A percentile compares a stretch with the other conserved stretches of the same genome.
These are phyloP conservation scores for Hygrophoropsis aurantiaca DNA, from an alignment of 768 basidiomycete species.

Conservation along the genomic window DNA sequence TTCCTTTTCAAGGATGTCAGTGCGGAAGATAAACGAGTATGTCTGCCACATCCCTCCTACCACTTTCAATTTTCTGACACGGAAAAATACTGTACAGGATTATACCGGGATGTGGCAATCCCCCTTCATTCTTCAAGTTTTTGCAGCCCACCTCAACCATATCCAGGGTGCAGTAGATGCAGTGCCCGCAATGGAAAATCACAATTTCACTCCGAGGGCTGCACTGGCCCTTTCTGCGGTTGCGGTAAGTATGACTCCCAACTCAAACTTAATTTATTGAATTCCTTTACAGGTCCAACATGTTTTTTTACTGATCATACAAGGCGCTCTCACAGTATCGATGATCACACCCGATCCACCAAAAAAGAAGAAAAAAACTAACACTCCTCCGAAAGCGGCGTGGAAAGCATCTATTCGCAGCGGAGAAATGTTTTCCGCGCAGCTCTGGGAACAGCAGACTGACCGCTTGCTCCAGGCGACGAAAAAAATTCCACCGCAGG, in stretches of 20 bases:
- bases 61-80: neutral
- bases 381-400: neutral
- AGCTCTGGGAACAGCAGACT: neutral
- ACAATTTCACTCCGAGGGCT: neutral
- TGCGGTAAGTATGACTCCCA: neutral
- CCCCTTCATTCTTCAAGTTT: conserved; percentile 1
- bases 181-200: neutral
- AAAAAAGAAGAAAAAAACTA: neutral
- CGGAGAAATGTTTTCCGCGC: neutral
- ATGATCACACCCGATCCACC: neutral
- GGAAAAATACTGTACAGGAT: too few species aligned
- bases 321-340: neutral
- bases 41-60: neutral
- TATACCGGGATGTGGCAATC: conserved; percentile 1
- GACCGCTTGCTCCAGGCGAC: neutral
- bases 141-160: neutral
- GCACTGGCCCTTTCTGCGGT: neutral
- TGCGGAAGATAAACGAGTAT: neutral
- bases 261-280: neutral
- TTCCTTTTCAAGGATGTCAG: neutral
- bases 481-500: neutral
- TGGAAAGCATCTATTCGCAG: neutral
- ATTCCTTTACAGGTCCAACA: neutral
- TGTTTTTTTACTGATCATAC: neutral
- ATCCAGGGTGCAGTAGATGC: conserved; percentile 1